Evolutionary conservation across 2,329 filamentous ascomycete species (phyloP), one percentile per base, ranked within the genome.

Genomic region (Exophiala oligosperma): DNA sequence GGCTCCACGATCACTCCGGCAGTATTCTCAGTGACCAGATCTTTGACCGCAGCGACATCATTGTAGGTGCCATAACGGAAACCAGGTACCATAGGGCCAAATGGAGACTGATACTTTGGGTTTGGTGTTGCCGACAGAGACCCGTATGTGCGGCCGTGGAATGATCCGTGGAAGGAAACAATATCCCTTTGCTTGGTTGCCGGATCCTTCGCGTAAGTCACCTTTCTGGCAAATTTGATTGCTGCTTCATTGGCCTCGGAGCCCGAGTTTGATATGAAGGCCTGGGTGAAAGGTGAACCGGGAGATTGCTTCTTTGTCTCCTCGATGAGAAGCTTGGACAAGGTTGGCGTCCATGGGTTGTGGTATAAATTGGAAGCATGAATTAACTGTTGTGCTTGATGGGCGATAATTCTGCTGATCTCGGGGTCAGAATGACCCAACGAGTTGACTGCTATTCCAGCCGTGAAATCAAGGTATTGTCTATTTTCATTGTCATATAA

Each of bases 241-340:
- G 93, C 94, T 1, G 93, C 94, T 77, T 99, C 94, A 74, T 99
- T 99, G 71, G 94, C 94, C 77, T 99, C 94, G 60, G 90, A 91
- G 59, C 94, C 94, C 3, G 92, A 97, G 78, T 99, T 99, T 79
- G 91, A 96, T 65, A 99, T 84, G 71, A 99, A 99, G 2, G 91
- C 91, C 56, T 90, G 84, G 21, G 83, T 80, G 24, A 68, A 59
- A 49, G 52, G 60, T 4, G 64, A 64, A 14, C 64, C 64, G 17
- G 65, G 66, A 17, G 89, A 91, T 69, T 88, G 84, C 68, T 88
- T 85, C 54, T 83, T 75, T 0, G 94, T 99, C 74, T 88, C 87
- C 68, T 93, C 84, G 35, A 99, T 84, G 24, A 99, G 82, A 24
- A 92, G 80, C 73, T 94, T 87, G 62, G 91, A 96, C 52, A 99